These are phyloP conservation scores for Podospora bellae-mahoneyi DNA, from an alignment of 495 filamentous ascomycete species.

Conservation along the genomic window DNA sequence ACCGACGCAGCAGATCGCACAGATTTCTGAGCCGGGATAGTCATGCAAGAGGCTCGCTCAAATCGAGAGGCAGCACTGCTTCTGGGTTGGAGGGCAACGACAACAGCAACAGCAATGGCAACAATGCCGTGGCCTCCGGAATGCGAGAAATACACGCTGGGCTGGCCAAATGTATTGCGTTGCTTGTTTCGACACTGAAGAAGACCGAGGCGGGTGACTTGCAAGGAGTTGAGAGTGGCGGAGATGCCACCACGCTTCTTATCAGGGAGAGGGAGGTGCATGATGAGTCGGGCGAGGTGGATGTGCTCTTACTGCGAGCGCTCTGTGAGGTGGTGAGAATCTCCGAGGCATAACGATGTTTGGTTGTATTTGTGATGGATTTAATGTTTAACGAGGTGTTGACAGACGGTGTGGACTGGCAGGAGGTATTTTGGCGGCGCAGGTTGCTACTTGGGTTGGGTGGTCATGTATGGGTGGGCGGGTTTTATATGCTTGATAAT, in stretches of 20 bases:
- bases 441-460: neutral
- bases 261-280: slow-evolving; percentile 6
- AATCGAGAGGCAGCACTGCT: neutral
- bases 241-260: neutral
- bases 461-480: neutral
- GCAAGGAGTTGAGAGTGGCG: neutral
- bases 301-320: slow-evolving; percentile 39
- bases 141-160: slow-evolving; percentile 36
- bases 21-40: slow-evolving; percentile 2
- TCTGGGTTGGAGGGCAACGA: neutral
- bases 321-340: slow-evolving; percentile 44
- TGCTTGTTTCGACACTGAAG: slow-evolving; percentile 41
- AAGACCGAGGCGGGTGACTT: slow-evolving; percentile 15
- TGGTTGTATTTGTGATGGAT: neutral
- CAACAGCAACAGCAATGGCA: slow-evolving; percentile 4
- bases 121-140: neutral
- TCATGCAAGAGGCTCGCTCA: neutral
- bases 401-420: neutral
- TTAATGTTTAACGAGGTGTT: neutral
- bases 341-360: slow-evolving; percentile 26
- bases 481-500: neutral
- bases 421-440: neutral
- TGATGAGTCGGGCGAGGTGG: slow-evolving; percentile 25
- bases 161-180: slow-evolving; percentile 37
- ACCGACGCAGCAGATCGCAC: slow-evolving; percentile 6